These are phyloP conservation scores for Hyparrhenia diplandra DNA, from an alignment of 176 grass and related monocot species.

Conservation along the genomic window DNA sequence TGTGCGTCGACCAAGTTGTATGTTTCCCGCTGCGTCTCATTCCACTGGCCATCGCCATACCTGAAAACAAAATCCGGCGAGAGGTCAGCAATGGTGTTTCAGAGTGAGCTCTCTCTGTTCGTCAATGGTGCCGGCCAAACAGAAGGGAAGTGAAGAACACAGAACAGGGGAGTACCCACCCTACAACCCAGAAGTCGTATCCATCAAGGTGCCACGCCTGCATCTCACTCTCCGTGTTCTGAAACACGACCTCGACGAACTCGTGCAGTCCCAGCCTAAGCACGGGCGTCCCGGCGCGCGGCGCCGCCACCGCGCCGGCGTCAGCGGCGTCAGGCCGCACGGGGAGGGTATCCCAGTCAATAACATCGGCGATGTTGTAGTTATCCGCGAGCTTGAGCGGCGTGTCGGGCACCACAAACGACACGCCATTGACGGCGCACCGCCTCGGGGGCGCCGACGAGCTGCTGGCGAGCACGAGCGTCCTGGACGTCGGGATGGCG, in stretches of 20 bases:
- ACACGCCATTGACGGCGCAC: constrained; percentile 61
- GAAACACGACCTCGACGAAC: constrained; percentile 89
- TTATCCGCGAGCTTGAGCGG: constrained; percentile 84
- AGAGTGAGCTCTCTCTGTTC: neutral
- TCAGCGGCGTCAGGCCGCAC: neutral
- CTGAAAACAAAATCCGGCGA: constrained; percentile 28
- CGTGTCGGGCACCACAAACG: constrained; percentile 66
- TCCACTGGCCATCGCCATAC: constrained; percentile 72
- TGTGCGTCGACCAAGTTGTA: constrained; percentile 80
- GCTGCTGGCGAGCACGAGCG: constrained; percentile 29
- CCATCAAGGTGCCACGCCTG: constrained; percentile 91
- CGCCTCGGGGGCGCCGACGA: constrained; percentile 26
- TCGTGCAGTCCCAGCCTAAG: constrained; percentile 62
- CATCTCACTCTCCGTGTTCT: constrained; percentile 61
- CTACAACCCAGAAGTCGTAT: constrained; percentile 90
- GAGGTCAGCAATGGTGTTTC: neutral
- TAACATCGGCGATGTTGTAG: constrained; percentile 60
- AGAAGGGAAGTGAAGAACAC: neutral
- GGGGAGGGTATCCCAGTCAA: constrained; percentile 65
- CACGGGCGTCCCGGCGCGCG: constrained; percentile 49
- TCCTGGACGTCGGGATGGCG: constrained; percentile 55
- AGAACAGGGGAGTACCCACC: constrained; percentile 29
- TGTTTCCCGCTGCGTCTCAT: constrained; percentile 35
- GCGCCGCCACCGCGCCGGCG: neutral
- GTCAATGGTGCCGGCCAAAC: neutral